Evolutionary conservation across 495 filamentous ascomycete genomes (phyloP), one percentile per base, ranked within the genome.

Genomic region (Zalerion maritima): DNA sequence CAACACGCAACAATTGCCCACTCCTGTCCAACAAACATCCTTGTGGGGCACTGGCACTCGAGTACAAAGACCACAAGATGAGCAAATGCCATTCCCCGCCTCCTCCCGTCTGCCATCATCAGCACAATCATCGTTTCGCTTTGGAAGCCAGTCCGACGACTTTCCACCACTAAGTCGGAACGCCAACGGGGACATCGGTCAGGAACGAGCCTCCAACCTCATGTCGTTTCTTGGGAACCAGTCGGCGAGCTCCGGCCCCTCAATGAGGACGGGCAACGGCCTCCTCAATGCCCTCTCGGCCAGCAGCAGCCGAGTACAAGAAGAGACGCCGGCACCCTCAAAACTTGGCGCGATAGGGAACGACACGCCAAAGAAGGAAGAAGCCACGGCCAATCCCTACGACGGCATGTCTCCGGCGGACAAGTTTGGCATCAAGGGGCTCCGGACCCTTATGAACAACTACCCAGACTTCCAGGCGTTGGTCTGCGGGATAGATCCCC

Each of bases 101-200:
- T 61, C 67, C 9, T 59, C 67, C 10, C 68, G 76, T 24, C 43
- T 63, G 32, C 53, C 54, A 11, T 51, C 42, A 28, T n/a, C 58
- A 0, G 69, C 59, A 16, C 77, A 82, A 38, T 71, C 66, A 9
- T 69, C 73, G 21, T 69, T 68, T 37, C 55, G 64, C 20, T 69
- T 69, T 41, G 61, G 64, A 14, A 70, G 59, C 33, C 75, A 66
- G 38, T 73, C 77, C 13, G 83, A 94, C 14, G 84, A 91, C 6
- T 91, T 91, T 31, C 85, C 85, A 24, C 78, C 85, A 7, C 55
- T 89, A 29, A 77, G 80, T 28, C 71, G 81, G 33, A 75, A 71
- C 32, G 62, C 64, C 16, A 69, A 74, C 31, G 73, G 75, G 16
- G 82, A 89, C 9, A 61, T 78, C 34, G 71, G 67, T 16, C 75